These are phyloP conservation scores for Diaporthe citri DNA, from an alignment of 2,329 filamentous ascomycete genomes.

Conservation along the genomic window DNA sequence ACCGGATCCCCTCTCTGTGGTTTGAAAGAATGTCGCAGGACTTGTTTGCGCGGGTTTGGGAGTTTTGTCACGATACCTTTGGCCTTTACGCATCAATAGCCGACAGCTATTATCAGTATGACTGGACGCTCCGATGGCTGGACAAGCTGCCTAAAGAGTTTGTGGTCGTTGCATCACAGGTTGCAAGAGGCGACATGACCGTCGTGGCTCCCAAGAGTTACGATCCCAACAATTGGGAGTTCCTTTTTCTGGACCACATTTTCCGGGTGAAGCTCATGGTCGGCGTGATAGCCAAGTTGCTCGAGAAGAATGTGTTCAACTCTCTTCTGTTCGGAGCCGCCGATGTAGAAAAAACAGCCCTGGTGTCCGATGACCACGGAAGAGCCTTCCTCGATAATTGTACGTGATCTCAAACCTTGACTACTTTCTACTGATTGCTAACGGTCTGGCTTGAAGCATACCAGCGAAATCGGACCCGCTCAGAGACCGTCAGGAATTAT, in stretches of 20 bases:
- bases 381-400: slow-evolving; percentile 13
- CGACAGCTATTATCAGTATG: not conserved
- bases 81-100: slow-evolving; percentile 2
- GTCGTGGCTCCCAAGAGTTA: not conserved
- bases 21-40: slow-evolving; percentile 37
- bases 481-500: slow-evolving; percentile 40
- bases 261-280: slow-evolving; percentile 48
- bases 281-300: slow-evolving; percentile 53
- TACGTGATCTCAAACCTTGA: slow-evolving; percentile 17
- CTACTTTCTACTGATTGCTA: not conserved
- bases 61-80: slow-evolving; percentile 36
- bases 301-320: slow-evolving; percentile 55
- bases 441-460: slow-evolving; percentile 49
- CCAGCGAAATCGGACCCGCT: slow-evolving; percentile 50
- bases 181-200: slow-evolving; percentile 37
- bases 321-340: slow-evolving; percentile 56
- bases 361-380: slow-evolving; percentile 43
- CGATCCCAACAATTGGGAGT: slow-evolving; percentile 35
- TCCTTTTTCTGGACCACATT: slow-evolving; percentile 30
- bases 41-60: slow-evolving; percentile 36
- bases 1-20: slow-evolving; percentile 35
- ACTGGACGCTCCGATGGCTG: slow-evolving; percentile 37
- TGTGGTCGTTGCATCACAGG: slow-evolving; percentile 32
- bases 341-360: slow-evolving; percentile 43
- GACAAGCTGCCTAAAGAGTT: slow-evolving; percentile 35